Evolutionary conservation across 2,329 filamentous ascomycete genomes (phyloP).

Genomic region (Corniculantispora saksenae): DNA sequence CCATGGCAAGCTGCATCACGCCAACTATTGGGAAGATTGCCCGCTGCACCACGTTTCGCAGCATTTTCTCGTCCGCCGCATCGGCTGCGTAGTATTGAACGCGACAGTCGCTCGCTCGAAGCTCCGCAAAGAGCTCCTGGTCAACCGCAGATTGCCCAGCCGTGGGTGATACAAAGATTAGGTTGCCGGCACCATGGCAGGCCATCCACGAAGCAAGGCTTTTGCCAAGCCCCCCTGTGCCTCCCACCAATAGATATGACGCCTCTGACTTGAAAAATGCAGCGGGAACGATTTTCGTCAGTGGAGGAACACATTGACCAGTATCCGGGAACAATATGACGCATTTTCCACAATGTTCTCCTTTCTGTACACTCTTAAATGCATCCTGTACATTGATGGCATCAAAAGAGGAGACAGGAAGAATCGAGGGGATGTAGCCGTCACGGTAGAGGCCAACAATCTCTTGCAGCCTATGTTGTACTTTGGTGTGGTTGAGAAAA

Average conservation of each 20-base stretch:
- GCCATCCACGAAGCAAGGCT: slow-evolving; percentile 49
- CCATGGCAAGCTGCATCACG: slow-evolving; percentile 43
- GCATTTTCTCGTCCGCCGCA: slow-evolving; percentile 29
- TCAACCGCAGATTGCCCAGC: slow-evolving; percentile 23
- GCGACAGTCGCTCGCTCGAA: slow-evolving; percentile 21
- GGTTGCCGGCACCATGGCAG: slow-evolving; percentile 42
- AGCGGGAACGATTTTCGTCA: neutral
- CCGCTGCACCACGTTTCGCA: slow-evolving; percentile 26
- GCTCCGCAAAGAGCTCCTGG: slow-evolving; percentile 24
- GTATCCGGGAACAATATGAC: neutral
- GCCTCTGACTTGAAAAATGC: neutral
- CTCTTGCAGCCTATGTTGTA: neutral
- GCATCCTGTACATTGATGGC: slow-evolving; percentile 8
- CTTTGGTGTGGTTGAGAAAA: slow-evolving; percentile 23
- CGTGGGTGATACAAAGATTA: slow-evolving; percentile 41
- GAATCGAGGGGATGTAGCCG: neutral
- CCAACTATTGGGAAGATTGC: slow-evolving; percentile 34
- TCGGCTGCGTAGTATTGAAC: slow-evolving; percentile 32
- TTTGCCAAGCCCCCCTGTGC: slow-evolving; percentile 49
- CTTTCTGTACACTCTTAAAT: slow-evolving; percentile 15
- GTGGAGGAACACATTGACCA: neutral
- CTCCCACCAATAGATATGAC: slow-evolving; percentile 46
- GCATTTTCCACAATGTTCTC: slow-evolving; percentile 7
- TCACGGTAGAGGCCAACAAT: neutral
- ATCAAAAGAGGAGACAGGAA: slow-evolving; percentile 5